Conservation (phyloP, 768 basidiomycete genomes). For the Amanita jacksonii region DNA sequence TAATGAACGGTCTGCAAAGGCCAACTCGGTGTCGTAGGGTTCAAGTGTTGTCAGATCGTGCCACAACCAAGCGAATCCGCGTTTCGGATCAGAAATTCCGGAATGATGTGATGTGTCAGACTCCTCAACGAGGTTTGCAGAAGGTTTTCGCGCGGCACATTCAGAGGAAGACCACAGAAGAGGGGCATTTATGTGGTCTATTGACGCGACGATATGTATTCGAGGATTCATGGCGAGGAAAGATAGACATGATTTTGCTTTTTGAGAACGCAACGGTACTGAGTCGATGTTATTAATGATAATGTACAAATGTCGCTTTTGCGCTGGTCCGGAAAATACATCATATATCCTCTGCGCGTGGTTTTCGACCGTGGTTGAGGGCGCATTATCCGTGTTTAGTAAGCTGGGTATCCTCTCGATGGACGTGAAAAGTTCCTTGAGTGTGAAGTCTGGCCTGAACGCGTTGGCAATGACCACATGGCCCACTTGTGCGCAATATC, state of each 20-base stretch:
- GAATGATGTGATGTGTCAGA: conserved; percentile 11
- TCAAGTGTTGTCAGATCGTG: conserved; percentile 85
- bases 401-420: conserved; percentile 45
- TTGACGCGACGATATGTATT: conserved; percentile 76
- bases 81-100: conserved; percentile 18
- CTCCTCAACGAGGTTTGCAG: background rate
- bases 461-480: conserved; percentile 75
- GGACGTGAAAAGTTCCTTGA: conserved; percentile 59
- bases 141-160: conserved; percentile 40
- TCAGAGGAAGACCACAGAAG: conserved; percentile 78
- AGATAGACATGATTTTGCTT: conserved; percentile 57
- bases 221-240: conserved; percentile 63
- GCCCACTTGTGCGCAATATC: conserved; percentile 46
- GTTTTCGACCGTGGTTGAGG: conserved; percentile 40
- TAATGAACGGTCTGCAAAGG: conserved; percentile 54
- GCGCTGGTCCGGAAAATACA: conserved; percentile 37
- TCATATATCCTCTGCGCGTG: conserved; percentile 58
- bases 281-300: conserved; percentile 88
- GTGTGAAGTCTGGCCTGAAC: conserved; percentile 55
- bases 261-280: conserved; percentile 51
- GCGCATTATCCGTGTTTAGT: conserved; percentile 20
- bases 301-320: conserved; percentile 52
- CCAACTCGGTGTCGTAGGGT: conserved; percentile 73
- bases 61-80: conserved; percentile 73
- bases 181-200: conserved; percentile 82